These are phyloP conservation scores for Coemansia sp. DNA, from an alignment of 192 early-diverging fungal species.

Conservation along the genomic window DNA sequence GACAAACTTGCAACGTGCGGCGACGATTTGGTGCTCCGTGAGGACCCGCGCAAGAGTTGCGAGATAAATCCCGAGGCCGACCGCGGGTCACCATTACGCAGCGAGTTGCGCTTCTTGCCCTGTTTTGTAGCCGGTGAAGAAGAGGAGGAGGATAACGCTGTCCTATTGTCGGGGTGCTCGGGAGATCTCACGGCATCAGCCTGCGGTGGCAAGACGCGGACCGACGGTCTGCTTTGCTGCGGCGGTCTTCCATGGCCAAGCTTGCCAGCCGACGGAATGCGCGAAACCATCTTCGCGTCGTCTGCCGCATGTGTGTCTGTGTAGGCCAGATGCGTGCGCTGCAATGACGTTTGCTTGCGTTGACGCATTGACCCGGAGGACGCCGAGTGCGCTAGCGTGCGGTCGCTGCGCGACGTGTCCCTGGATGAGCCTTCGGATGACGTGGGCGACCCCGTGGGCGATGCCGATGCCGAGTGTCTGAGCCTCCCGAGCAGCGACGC, in stretches of 20 bases:
- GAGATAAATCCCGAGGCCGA: constrained; percentile 34
- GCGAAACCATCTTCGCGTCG: not conserved
- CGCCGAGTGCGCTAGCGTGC: constrained; percentile 38
- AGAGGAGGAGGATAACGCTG: no score
- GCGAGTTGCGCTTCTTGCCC: constrained; percentile 16
- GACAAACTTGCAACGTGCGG: not conserved
- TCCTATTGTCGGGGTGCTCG: not conserved
- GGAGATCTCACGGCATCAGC: not conserved
- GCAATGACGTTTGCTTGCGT: not conserved
- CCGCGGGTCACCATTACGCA: constrained; percentile 9
- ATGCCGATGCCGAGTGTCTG: constrained; percentile 13
- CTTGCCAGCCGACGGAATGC: not conserved
- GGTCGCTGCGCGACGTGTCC: constrained; percentile 31
- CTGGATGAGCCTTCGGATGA: constrained; percentile 42
- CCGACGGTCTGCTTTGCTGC: constrained; percentile 12
- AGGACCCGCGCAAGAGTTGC: constrained; percentile 31
- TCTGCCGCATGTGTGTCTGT: not conserved
- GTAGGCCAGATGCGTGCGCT: not conserved
- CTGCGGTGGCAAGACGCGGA: constrained; percentile 21
- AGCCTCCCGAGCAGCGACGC: constrained; percentile 26
- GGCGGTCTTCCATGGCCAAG: not conserved
- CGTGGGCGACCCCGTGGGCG: constrained; percentile 40
- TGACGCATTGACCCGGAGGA: constrained; percentile 32
- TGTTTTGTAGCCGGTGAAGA: not conserved
- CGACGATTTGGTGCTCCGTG: constrained; percentile 11